Conservation (phyloP, 805 yeast species). For the Metschnikowia henanensis region DNA sequence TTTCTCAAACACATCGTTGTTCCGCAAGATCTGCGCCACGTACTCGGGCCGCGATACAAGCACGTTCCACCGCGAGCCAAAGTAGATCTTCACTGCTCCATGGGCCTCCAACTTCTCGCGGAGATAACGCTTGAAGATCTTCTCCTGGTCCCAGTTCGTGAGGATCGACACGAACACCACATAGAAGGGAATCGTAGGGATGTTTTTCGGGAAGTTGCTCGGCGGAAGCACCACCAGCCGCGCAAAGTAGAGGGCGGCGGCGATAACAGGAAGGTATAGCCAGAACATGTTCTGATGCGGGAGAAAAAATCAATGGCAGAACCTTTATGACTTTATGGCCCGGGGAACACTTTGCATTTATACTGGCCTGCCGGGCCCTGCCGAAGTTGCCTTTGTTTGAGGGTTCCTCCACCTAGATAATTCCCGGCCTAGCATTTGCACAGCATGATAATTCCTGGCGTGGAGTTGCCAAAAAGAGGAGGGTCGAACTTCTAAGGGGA, state of each 20-base stretch:
- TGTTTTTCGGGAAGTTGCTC: conserved; percentile 47
- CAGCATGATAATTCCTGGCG: too few relatives aligned
- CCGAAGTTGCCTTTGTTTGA: too few relatives aligned
- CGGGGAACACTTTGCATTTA: too few relatives aligned
- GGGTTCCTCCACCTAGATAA: too few relatives aligned
- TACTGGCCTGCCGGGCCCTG: too few relatives aligned
- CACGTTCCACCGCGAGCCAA: conserved; percentile 63
- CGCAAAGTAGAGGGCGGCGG: not conserved
- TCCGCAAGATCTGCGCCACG: conserved; percentile 45
- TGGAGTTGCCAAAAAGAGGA: too few relatives aligned
- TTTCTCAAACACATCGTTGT: conserved; percentile 52
- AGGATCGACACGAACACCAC: conserved; percentile 49
- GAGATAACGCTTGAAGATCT: conserved; percentile 44
- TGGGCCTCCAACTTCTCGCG: conserved; percentile 45
- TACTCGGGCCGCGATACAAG: conserved; percentile 50
- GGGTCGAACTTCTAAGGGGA: too few relatives aligned
- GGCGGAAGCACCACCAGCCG: conserved; percentile 43
- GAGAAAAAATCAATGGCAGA: too few relatives aligned
- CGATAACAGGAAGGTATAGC: not conserved
- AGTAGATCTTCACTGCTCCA: conserved; percentile 60
- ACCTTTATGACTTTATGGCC: too few relatives aligned
- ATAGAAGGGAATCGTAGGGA: conserved; percentile 62
- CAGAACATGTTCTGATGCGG: too few relatives aligned
- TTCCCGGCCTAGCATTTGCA: too few relatives aligned
- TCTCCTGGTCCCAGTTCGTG: conserved; percentile 47